A percentile compares a stretch with the other conserved stretches of the same genome.
phyloP scores from a whole-genome alignment of 2,329 filamentous ascomycete genomes.

The Colletotrichum phormii region DNA sequence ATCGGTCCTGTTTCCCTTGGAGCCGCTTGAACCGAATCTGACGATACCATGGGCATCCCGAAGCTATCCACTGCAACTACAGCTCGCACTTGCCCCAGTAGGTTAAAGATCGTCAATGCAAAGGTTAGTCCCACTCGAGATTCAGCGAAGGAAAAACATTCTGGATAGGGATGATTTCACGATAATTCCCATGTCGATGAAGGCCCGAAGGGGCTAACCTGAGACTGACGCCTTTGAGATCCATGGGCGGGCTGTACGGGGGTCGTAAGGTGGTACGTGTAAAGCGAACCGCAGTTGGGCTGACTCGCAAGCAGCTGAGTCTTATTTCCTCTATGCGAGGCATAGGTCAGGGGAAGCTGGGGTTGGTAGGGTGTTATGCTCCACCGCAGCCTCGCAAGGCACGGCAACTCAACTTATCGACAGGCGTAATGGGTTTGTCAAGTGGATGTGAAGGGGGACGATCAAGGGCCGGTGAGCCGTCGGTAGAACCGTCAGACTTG shows the following conservation, averaged over 20 bases:
- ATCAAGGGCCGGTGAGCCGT: not conserved
- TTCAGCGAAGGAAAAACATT: not conserved
- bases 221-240: constrained; percentile 4
- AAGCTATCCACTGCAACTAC: not conserved
- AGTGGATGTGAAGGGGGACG: not conserved
- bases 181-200: constrained; percentile 2
- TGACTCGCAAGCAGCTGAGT: constrained; percentile 19
- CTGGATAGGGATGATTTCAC: not conserved
- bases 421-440: not conserved
- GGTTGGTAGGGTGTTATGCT: not conserved
- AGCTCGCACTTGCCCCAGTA: constrained; percentile 10
- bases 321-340: constrained; percentile 1
- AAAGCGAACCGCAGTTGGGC: constrained; percentile 3
- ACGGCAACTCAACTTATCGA: not conserved
- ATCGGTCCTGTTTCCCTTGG: not conserved
- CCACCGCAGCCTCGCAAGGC: constrained; percentile 9
- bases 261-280: constrained; percentile 23
- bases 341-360: not conserved
- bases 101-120: constrained; percentile 4
- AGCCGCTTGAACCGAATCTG: not conserved
- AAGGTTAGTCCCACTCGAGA: not conserved
- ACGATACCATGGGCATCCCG: not conserved
- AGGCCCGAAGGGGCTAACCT: not conserved
- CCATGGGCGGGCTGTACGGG: constrained; percentile 14
- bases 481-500: not conserved